phyloP scores from a whole-genome alignment of 169 alveolate species.

The Plasmodium vivax region DNA sequence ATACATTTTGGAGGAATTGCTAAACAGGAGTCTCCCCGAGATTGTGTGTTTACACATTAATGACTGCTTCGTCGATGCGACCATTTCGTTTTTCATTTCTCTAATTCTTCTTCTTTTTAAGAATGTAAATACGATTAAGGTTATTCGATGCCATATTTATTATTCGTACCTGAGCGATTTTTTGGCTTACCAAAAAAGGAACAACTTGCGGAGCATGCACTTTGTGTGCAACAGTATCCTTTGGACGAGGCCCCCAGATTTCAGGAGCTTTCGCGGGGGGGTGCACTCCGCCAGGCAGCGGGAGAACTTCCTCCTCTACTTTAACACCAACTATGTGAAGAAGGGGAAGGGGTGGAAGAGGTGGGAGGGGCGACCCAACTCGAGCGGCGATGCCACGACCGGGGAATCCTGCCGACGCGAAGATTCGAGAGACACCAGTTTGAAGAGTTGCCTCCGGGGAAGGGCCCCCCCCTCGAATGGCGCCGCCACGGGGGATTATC shows the following conservation, averaged over 20 bases:
- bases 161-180: slow-evolving; percentile 5
- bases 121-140: slow-evolving; percentile 31
- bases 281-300: neutral
- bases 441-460: neutral
- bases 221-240: slow-evolving; percentile 37
- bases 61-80: slow-evolving; percentile 45
- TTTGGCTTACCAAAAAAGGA: slow-evolving; percentile 12
- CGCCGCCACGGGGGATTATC: neutral
- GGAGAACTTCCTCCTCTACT: slow-evolving; percentile 8
- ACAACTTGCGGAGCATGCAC: neutral
- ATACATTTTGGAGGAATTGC: slow-evolving; percentile 17
- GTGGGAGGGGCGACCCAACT: neutral
- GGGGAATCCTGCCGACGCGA: neutral
- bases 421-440: neutral
- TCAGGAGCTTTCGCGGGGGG: neutral
- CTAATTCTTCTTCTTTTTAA: slow-evolving; percentile 15
- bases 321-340: slow-evolving; percentile 36
- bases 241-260: neutral
- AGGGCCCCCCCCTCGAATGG: neutral
- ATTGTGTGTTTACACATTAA: slow-evolving; percentile 22
- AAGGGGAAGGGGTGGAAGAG: neutral
- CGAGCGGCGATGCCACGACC: neutral
- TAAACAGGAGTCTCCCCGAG: slow-evolving; percentile 11
- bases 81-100: slow-evolving; percentile 27
- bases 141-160: slow-evolving; percentile 25